Evolutionary conservation across 805 yeast genomes (phyloP).

Genomic region (Pichia cephalocereana): DNA sequence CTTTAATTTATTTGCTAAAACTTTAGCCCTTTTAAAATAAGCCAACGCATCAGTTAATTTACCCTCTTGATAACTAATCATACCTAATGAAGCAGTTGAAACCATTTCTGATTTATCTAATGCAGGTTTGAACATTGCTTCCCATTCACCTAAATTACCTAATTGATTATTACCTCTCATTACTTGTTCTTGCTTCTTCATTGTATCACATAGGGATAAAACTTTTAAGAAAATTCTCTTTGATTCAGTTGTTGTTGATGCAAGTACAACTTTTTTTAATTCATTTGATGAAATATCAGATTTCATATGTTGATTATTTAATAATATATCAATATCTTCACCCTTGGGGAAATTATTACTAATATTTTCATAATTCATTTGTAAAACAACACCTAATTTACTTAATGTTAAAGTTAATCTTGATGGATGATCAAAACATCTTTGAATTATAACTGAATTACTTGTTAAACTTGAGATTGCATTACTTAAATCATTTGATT

Average conservation of each 20-base stretch:
- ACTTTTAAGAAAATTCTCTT: constrained; percentile 11
- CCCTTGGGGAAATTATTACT: constrained; percentile 7
- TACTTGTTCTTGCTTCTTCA: constrained; percentile 8
- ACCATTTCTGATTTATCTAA: constrained; percentile 17
- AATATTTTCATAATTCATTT: constrained; percentile 11
- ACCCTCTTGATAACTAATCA: constrained; percentile 9
- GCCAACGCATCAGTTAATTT: constrained; percentile 6
- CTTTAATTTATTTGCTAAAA: constrained; percentile 9
- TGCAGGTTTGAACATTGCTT: constrained; percentile 12
- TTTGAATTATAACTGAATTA: constrained; percentile 12
- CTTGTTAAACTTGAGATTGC: constrained; percentile 14
- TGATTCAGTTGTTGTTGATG: constrained; percentile 10
- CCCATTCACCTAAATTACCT: constrained; percentile 6
- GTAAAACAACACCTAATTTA: constrained; percentile 14
- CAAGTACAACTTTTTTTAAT: constrained; percentile 11
- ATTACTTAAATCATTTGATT: constrained; percentile 16
- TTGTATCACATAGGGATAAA: constrained; percentile 10
- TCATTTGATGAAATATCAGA: constrained; percentile 10
- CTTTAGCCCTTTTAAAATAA: constrained; percentile 12
- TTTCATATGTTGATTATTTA: constrained; percentile 7
- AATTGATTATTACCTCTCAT: constrained; percentile 3
- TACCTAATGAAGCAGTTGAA: constrained; percentile 14
- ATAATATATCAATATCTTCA: constrained; percentile 7
- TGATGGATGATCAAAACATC: constrained; percentile 16
- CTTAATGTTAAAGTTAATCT: constrained; percentile 12